Conservation (phyloP, 768 basidiomycete species). For the Podaxis sp. region DNA sequence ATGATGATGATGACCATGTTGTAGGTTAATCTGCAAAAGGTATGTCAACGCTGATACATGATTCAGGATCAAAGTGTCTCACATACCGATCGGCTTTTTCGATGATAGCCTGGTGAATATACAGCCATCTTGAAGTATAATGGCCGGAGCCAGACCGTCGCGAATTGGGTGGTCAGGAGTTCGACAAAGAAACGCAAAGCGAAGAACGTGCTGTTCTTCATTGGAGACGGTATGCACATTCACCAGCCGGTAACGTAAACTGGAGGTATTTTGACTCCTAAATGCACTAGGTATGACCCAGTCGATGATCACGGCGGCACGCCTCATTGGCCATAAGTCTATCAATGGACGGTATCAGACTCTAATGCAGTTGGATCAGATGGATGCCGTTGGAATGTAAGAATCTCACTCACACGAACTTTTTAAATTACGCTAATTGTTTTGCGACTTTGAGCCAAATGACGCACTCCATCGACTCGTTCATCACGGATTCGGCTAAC, state of each 20-base stretch:
- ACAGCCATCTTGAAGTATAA: conserved; percentile 39
- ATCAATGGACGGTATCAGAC: conserved; percentile 45
- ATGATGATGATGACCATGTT: neutral
- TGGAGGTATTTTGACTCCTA: neutral
- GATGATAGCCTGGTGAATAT: conserved; percentile 36
- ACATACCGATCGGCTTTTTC: neutral
- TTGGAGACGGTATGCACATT: conserved; percentile 39
- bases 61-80: too few species aligned
- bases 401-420: conserved; percentile 16
- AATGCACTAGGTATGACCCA: conserved; percentile 41
- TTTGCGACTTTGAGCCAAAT: conserved; percentile 34
- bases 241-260: neutral
- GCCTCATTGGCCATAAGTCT: conserved; percentile 45
- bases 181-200: conserved; percentile 34
- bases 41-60: conserved; percentile 9
- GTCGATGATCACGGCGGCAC: conserved; percentile 47
- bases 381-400: conserved; percentile 44
- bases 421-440: too few species aligned
- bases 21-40: conserved; percentile 30
- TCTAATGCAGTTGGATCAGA: conserved; percentile 49
- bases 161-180: conserved; percentile 39
- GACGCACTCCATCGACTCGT: conserved; percentile 47
- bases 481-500: conserved; percentile 50
- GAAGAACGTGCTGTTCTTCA: conserved; percentile 46
- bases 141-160: conserved; percentile 32